Evolutionary conservation across 192 early-diverging fungal species (phyloP).

Genomic region (Coemansia reversa): DNA sequence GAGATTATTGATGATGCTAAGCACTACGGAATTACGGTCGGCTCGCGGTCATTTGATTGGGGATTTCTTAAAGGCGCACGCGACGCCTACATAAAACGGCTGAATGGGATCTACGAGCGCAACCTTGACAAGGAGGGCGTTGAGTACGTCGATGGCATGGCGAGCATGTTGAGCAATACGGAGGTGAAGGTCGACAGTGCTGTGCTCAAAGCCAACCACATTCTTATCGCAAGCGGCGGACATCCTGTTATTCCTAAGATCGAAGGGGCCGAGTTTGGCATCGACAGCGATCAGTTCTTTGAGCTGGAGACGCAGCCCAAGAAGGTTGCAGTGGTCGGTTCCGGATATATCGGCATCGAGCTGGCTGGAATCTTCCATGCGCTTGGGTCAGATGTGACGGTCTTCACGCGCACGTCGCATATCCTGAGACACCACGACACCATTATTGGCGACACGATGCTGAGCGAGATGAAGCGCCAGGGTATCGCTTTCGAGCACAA

Average conservation of each 20-base stretch:
- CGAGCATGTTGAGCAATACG: slow-evolving; percentile 76
- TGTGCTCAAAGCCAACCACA: slow-evolving; percentile 72
- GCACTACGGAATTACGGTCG: slow-evolving; percentile 84
- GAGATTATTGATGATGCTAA: slow-evolving; percentile 88
- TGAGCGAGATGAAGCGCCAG: slow-evolving; percentile 69
- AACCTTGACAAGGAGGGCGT: slow-evolving; percentile 87
- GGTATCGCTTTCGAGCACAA: slow-evolving; percentile 81
- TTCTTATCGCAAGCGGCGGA: slow-evolving; percentile 87
- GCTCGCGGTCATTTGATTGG: slow-evolving; percentile 71
- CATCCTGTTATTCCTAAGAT: slow-evolving; percentile 73
- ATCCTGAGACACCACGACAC: slow-evolving; percentile 87
- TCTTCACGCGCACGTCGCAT: slow-evolving; percentile 82
- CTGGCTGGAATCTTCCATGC: slow-evolving; percentile 89
- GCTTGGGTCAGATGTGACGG: slow-evolving; percentile 80
- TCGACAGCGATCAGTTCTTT: slow-evolving; percentile 95
- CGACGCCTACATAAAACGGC: slow-evolving; percentile 93
- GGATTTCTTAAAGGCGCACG: slow-evolving; percentile 80
- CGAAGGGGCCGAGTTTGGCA: slow-evolving; percentile 83
- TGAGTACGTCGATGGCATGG: slow-evolving; percentile 79
- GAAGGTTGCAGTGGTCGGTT: slow-evolving; percentile 83
- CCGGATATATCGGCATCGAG: slow-evolving; percentile 97
- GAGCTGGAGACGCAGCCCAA: slow-evolving; percentile 88
- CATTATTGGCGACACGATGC: slow-evolving; percentile 75
- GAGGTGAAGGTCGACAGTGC: slow-evolving; percentile 64
- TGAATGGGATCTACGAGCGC: slow-evolving; percentile 94